Base-by-base conservation (phyloP, 805 yeast species). In the Hermanozyma aechmeae region DNA sequence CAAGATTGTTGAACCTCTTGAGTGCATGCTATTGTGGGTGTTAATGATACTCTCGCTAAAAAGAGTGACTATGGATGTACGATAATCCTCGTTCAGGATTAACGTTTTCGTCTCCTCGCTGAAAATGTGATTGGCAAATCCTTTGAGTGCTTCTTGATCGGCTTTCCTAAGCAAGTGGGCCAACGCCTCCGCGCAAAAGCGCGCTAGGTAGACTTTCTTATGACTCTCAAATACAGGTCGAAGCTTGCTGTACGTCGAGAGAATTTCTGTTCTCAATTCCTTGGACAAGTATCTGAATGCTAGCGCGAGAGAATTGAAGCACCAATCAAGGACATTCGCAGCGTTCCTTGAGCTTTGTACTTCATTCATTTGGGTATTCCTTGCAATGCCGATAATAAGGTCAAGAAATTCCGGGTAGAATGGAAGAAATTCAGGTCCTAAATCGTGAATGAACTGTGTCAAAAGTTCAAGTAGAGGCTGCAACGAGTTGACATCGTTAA, bases 161-260 rank as follows among this genome's bases (percentile, higher is more conserved):
- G 82, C 65, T 50, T 83, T 83, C 47, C 92, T 73, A 7, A 89
- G 60, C 32, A 89, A 59, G 43, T 81, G 92, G 0, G 96, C 82
- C 26, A 89, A 52, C 0, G 96, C 92, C 52, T 89, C 96, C 0
- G 96, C 86, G 13, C 94, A 76, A 45, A 89, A 92, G 37, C 93
- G 67, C 1, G 83, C 66, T 20, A 87, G 66, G 38, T 79, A 75
- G 16, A 73, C 73, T 40, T 77, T 79, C 32, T 65, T 65, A 4
- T 53, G 53, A 29, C 74, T 55, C 20, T 71, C 70, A 31, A 89
- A 58, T 14, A 85, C 52, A 0, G 93, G 87, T 19, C 73, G 53
- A 9, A 86, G 58, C 4, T 70, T 46, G 19, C 66, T 61, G 49
- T 81, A 83, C 0, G 96, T 85, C 6, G 84, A 80, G 12, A 65